Base-by-base conservation (phyloP, 768 basidiomycete genomes). In the Amanita phalloides region DNA sequence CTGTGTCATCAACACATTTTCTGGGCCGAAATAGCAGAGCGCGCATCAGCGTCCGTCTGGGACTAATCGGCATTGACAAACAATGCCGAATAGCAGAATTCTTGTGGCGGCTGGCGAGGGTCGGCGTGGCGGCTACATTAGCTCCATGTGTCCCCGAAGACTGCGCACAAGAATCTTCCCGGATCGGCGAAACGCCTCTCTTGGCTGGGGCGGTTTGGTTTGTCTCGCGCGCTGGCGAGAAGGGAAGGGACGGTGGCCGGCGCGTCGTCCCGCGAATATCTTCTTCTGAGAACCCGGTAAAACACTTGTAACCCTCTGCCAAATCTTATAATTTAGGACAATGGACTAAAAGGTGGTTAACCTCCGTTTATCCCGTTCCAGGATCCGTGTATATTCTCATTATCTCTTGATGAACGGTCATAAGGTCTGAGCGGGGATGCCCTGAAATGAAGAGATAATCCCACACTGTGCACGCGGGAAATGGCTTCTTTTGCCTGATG, bases 21-120 rank as follows among this genome's bases (percentile, higher is more conserved):
- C 43, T 61, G 61, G 63, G 64, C 51, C 65, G 59, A 17, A 57
- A 55, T 10, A 71, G 58, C 37, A 67, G 43, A 13, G 56, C 49
- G 43, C 52, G 43, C 2, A 60, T 55, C 20, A 13, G 4, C 3
- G 11, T 23, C 53, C 43, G 50, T 43, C 21, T 35, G 13, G 38
- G 48, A 37, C 26, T 8, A 53, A 39, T 38, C 44, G 49, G 30
- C 37, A 25, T 43, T 20, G 50, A 55, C 35, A 53, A 45, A 8
- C 46, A 45, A n/a, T 30, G 23, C 48, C 26, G 32, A 21, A 6
- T n/a, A 9, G 35, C 20, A 49, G 11, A 25, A 30, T 49, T 41
- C 26, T 17, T 33, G 37, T 49, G 48, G 48, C 48, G 48, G 37
- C 37, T 20, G 23, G 7, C 48, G n/a, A 49, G 26, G 21, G 37